phyloP scores from a whole-genome alignment of 768 basidiomycete species.

The Pisolithus albus region DNA sequence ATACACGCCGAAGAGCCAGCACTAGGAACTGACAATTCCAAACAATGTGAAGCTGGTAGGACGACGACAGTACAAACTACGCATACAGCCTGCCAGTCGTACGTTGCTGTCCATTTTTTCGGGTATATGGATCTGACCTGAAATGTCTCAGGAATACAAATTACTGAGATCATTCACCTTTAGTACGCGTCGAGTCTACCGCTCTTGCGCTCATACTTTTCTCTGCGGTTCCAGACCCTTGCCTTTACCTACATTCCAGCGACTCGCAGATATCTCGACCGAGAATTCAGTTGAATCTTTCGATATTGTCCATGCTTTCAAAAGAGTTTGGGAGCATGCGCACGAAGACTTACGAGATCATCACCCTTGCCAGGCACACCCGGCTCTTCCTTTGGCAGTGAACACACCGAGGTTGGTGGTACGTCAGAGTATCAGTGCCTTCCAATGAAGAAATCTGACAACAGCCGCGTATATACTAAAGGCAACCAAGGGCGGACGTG shows the following conservation, averaged over 20 bases:
- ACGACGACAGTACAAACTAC: no score
- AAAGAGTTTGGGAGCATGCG: slow-evolving; percentile 52
- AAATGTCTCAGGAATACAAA: slow-evolving; percentile 46
- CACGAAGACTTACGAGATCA: slow-evolving; percentile 42
- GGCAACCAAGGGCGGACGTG: slow-evolving; percentile 67
- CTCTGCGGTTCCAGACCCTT: slow-evolving; percentile 61
- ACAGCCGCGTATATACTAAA: slow-evolving; percentile 70
- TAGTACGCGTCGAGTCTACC: slow-evolving; percentile 57
- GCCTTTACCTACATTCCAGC: slow-evolving; percentile 63
- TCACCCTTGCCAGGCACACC: slow-evolving; percentile 12
- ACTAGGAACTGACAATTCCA: no score
- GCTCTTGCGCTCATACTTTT: slow-evolving; percentile 54
- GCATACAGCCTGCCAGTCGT: slow-evolving; percentile 49
- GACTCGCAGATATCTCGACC: slow-evolving; percentile 58
- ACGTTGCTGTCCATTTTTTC: slow-evolving; percentile 24
- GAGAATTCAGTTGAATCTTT: slow-evolving; percentile 55
- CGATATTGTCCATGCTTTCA: slow-evolving; percentile 54
- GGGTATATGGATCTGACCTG: background rate
- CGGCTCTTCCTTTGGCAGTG: no score
- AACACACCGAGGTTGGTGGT: slow-evolving; percentile 38
- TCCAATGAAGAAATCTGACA: slow-evolving; percentile 62
- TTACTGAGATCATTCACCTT: slow-evolving; percentile 52
- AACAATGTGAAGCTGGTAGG: no score
- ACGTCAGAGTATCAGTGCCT: slow-evolving; percentile 60
- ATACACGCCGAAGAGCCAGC: no score